Conservation (phyloP, 2,329 filamentous ascomycete genomes). For the Rachicladosporium sp. region DNA sequence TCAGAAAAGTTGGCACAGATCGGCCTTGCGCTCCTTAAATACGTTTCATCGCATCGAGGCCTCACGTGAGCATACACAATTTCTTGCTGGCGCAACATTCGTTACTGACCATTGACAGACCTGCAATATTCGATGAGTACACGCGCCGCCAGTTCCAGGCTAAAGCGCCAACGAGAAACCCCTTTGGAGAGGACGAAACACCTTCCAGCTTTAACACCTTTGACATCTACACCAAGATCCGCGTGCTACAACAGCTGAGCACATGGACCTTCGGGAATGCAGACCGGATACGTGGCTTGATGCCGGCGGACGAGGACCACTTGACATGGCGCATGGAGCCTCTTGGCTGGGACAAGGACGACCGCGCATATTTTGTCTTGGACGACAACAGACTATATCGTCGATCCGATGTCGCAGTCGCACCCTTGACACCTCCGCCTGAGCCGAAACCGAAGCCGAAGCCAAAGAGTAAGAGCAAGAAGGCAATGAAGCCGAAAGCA, state of each 20-base stretch:
- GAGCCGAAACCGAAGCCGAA: constrained; percentile 44
- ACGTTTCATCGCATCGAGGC: constrained; percentile 84
- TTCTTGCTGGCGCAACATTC: background rate
- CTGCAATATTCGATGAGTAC: constrained; percentile 86
- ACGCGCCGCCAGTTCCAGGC: constrained; percentile 74
- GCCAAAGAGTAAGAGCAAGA: constrained; percentile 45
- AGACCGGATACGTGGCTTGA: constrained; percentile 73
- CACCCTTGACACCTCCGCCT: constrained; percentile 38
- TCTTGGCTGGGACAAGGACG: constrained; percentile 77
- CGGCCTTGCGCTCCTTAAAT: constrained; percentile 78
- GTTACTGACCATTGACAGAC: constrained; percentile 36
- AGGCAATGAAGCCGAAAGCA: constrained; percentile 44
- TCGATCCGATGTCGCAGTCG: constrained; percentile 59
- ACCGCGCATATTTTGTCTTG: constrained; percentile 77
- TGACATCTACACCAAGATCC: constrained; percentile 69
- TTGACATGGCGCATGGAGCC: constrained; percentile 53
- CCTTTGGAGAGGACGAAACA: constrained; percentile 66
- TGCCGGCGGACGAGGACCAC: constrained; percentile 61
- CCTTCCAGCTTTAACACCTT: constrained; percentile 68
- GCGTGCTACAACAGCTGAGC: constrained; percentile 75
- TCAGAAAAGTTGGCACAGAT: constrained; percentile 68
- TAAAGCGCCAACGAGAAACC: constrained; percentile 70
- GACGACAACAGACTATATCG: constrained; percentile 92
- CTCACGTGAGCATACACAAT: constrained; percentile 55
- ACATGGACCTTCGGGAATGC: constrained; percentile 81